Conservation (phyloP, 108 stramenopile genomes). For the Cyclostephanos invisitatus region DNA sequence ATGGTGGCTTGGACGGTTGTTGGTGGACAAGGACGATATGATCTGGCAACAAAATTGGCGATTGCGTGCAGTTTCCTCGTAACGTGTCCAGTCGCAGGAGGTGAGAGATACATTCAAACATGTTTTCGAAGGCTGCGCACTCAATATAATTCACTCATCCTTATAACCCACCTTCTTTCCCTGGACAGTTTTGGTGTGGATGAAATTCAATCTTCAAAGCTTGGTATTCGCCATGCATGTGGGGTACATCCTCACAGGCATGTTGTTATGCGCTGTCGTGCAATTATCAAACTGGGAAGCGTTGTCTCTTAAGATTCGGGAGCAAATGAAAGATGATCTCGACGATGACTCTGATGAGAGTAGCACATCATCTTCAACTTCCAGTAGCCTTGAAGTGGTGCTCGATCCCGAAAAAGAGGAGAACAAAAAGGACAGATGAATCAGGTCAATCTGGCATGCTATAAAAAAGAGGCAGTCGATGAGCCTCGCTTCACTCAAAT, state of each 20-base stretch:
- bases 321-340: conserved; percentile 18
- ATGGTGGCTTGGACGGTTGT: conserved; percentile 64
- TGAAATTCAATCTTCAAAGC: conserved; percentile 44
- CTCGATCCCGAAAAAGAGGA: too few species aligned
- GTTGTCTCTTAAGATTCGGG: conserved; percentile 34
- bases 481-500: too few species aligned
- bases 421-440: too few species aligned
- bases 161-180: too few species aligned
- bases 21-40: conserved; percentile 66
- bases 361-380: conserved; percentile 18
- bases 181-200: conserved; percentile 36
- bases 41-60: conserved; percentile 54
- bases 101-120: neutral
- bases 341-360: conserved; percentile 22
- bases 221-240: conserved; percentile 54
- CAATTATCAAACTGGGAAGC: conserved; percentile 59
- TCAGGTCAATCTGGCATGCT: too few species aligned
- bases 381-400: neutral
- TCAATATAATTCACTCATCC: too few species aligned
- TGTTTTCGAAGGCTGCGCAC: neutral
- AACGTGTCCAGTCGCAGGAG: conserved; percentile 52
- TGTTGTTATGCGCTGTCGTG: conserved; percentile 39
- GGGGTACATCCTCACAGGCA: conserved; percentile 55
- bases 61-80: conserved; percentile 54
- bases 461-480: too few species aligned